phyloP scores from a whole-genome alignment of 2,329 filamentous ascomycete species.

The Botryotinia globosa region DNA sequence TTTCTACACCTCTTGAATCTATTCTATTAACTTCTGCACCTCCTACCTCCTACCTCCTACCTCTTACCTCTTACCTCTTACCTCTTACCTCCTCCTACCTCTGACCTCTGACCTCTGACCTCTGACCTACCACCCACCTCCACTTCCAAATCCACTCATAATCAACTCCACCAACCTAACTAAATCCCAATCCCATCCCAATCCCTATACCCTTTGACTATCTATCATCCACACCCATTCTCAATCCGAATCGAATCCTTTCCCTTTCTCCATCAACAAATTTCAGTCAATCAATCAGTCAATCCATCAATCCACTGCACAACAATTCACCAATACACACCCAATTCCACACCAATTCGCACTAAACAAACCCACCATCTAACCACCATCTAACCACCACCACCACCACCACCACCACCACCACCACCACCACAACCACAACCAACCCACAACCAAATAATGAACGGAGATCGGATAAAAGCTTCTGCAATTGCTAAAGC shows the following conservation, averaged over 20 bases:
- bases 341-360: not conserved
- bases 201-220: not conserved
- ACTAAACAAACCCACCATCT: not conserved
- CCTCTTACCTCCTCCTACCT: not conserved
- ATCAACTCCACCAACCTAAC: not conserved
- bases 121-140: not conserved
- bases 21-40: not conserved
- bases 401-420: not conserved
- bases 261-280: not conserved
- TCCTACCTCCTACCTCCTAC: not conserved
- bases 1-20: not conserved
- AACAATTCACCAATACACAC: not conserved
- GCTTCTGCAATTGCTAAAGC: slow-evolving; percentile 55
- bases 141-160: slow-evolving; percentile 5
- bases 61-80: not conserved
- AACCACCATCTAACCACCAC: not conserved
- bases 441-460: slow-evolving; percentile 24
- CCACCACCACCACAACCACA: not conserved
- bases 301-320: not conserved
- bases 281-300: not conserved
- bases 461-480: slow-evolving; percentile 39
- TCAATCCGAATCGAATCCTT: not conserved
- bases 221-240: not conserved
- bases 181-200: not conserved
- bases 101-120: not conserved